These are phyloP conservation scores for Salix suchowensis DNA, from an alignment of 345 rosid genomes.

Conservation along the genomic window DNA sequence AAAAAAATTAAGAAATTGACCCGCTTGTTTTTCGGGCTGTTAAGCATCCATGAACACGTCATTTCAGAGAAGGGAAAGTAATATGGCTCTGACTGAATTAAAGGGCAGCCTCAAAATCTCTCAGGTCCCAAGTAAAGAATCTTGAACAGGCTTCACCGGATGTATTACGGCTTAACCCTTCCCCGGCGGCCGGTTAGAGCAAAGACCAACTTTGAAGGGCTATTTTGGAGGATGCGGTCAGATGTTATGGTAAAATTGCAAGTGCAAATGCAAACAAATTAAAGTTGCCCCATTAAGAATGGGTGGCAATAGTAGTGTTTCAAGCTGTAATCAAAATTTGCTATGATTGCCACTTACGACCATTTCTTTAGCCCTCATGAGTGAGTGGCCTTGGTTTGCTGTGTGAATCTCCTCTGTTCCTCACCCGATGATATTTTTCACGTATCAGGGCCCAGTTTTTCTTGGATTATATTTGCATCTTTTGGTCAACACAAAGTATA, in stretches of 20 bases:
- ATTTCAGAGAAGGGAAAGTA: neutral
- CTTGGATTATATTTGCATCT: conserved; percentile 1
- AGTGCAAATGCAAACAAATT: neutral
- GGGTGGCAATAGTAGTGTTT: conserved; percentile 7
- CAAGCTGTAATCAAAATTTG: neutral
- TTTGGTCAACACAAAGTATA: conserved; percentile 8
- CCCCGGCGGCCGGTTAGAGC: no score
- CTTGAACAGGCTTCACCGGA: neutral
- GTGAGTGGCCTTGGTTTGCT: conserved; percentile 10
- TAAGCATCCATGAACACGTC: no score
- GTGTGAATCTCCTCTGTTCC: conserved; percentile 6
- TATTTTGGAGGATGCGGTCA: neutral
- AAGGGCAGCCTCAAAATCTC: neutral
- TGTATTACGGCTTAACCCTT: neutral
- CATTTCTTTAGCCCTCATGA: conserved; percentile 4
- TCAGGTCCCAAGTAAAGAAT: neutral
- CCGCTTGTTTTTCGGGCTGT: neutral
- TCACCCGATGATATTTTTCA: conserved; percentile 7
- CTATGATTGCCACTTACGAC: conserved; percentile 26
- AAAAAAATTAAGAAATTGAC: neutral
- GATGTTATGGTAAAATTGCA: neutral
- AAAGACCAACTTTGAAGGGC: neutral
- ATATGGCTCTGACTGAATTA: neutral
- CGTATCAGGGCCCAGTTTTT: neutral
- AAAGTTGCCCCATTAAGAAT: conserved; percentile 17